Conservation (phyloP, 2,329 filamentous ascomycete species). For the Apiospora pterosperma region DNA sequence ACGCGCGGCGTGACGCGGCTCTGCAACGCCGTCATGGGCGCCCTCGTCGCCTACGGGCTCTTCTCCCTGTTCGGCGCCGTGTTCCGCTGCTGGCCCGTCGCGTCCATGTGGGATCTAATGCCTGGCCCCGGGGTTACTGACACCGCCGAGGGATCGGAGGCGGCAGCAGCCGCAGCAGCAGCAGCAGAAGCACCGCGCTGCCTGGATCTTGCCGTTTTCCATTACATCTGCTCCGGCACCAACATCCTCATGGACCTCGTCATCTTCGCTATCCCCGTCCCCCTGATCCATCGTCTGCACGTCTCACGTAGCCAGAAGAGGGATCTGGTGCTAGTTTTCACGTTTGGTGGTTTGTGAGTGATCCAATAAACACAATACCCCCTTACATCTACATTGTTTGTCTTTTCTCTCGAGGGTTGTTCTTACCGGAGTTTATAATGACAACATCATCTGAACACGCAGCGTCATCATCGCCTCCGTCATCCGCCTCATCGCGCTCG, state of each 20-base stretch:
- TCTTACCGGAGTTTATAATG: background rate
- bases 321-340: background rate
- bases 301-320: background rate
- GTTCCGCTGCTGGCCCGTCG: conserved; percentile 14
- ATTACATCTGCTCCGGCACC: background rate
- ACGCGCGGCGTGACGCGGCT: conserved; percentile 4
- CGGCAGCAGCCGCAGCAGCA: too few relatives aligned
- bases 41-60: conserved; percentile 12
- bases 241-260: background rate
- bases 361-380: background rate
- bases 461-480: conserved; percentile 14
- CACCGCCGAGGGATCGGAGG: too few relatives aligned
- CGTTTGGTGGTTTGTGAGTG: background rate
- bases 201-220: background rate
- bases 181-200: background rate
- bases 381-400: background rate
- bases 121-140: too few relatives aligned
- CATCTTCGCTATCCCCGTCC: background rate
- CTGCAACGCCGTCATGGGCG: conserved; percentile 5
- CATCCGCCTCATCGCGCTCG: conserved; percentile 14
- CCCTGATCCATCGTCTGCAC: background rate
- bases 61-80: conserved; percentile 16
- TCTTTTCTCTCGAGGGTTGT: too few relatives aligned
- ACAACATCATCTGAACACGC: conserved; percentile 5
- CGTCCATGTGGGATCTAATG: conserved; percentile 5